A percentile compares a stretch with the other conserved stretches of the same genome.
These are phyloP conservation scores for Elasticomyces elasticus DNA, from an alignment of 495 filamentous ascomycete species.

Conservation along the genomic window DNA sequence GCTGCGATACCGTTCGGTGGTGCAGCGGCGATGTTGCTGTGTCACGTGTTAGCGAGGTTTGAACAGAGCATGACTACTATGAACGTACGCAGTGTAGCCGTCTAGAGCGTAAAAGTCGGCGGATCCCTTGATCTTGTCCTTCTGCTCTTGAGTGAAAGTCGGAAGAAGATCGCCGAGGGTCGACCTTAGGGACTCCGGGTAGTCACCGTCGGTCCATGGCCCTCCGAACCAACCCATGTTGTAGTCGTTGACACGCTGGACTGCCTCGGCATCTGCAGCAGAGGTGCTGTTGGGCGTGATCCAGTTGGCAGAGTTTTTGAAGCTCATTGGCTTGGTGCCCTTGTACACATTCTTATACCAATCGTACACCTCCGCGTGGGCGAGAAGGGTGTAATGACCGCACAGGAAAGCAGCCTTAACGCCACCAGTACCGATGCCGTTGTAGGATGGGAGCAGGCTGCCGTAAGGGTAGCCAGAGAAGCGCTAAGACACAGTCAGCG, in stretches of 20 bases:
- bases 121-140: slow-evolving; percentile 23
- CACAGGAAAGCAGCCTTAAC: slow-evolving; percentile 16
- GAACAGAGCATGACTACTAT: too few species aligned
- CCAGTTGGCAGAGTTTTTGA: slow-evolving; percentile 34
- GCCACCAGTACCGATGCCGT: slow-evolving; percentile 11
- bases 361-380: slow-evolving; percentile 29
- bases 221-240: slow-evolving; percentile 28
- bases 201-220: slow-evolving; percentile 26
- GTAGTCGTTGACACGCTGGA: slow-evolving; percentile 23
- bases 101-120: slow-evolving; percentile 28
- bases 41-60: background rate
- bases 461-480: slow-evolving; percentile 10
- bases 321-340: slow-evolving; percentile 24
- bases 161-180: slow-evolving; percentile 23
- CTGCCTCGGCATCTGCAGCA: slow-evolving; percentile 19
- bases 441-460: slow-evolving; percentile 5
- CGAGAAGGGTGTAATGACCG: slow-evolving; percentile 31
- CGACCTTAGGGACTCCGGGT: slow-evolving; percentile 19
- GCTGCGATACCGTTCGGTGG: slow-evolving; percentile 24
- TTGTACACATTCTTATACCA: slow-evolving; percentile 30
- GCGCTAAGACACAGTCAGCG: too few species aligned
- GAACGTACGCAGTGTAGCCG: slow-evolving; percentile 22
- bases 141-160: slow-evolving; percentile 23
- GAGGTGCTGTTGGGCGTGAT: slow-evolving; percentile 25
- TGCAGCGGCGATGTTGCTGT: slow-evolving; percentile 29